phyloP scores from a whole-genome alignment of 371 early-diverging fungal species.

The Mycotypha africana region DNA sequence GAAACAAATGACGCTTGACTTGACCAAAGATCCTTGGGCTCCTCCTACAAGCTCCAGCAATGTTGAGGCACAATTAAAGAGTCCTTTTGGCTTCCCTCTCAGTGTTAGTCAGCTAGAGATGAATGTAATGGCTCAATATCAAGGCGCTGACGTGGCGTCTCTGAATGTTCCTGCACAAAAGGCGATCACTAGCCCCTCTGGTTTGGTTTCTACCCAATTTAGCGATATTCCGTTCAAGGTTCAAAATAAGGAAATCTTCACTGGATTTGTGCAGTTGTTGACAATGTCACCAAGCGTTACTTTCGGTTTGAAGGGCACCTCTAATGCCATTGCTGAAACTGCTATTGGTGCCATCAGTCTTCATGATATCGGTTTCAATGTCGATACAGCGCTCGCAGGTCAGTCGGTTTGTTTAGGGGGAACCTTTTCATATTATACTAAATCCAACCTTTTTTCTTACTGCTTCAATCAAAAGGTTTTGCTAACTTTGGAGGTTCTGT shows the following conservation, averaged over 20 bases:
- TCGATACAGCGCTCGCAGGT: conserved; percentile 47
- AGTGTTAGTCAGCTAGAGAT: conserved; percentile 44
- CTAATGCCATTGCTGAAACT: conserved; percentile 44
- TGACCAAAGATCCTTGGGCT: conserved; percentile 47
- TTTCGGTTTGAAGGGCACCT: conserved; percentile 47
- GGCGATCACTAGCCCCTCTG: conserved; percentile 35
- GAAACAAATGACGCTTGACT: conserved; percentile 48
- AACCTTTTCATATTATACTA: conserved; percentile 2
- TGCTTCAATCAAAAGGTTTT: too few relatives aligned
- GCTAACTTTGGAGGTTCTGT: conserved; percentile 40
- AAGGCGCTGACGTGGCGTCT: conserved; percentile 34
- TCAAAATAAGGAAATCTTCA: conserved; percentile 31
- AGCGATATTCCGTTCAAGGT: conserved; percentile 43
- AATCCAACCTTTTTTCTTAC: neutral
- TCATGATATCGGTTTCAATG: conserved; percentile 42
- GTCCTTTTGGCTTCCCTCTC: conserved; percentile 58
- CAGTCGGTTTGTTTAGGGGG: conserved; percentile 5
- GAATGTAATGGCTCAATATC: conserved; percentile 28
- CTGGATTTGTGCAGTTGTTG: conserved; percentile 42
- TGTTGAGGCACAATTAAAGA: conserved; percentile 47
- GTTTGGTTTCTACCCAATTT: conserved; percentile 45
- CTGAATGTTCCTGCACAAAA: conserved; percentile 43
- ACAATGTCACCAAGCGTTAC: conserved; percentile 34
- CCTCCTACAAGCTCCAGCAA: conserved; percentile 45
- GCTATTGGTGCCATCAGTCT: conserved; percentile 49